Conservation (phyloP, 108 stramenopile species). For the Cyclostephanos tholiformis region DNA sequence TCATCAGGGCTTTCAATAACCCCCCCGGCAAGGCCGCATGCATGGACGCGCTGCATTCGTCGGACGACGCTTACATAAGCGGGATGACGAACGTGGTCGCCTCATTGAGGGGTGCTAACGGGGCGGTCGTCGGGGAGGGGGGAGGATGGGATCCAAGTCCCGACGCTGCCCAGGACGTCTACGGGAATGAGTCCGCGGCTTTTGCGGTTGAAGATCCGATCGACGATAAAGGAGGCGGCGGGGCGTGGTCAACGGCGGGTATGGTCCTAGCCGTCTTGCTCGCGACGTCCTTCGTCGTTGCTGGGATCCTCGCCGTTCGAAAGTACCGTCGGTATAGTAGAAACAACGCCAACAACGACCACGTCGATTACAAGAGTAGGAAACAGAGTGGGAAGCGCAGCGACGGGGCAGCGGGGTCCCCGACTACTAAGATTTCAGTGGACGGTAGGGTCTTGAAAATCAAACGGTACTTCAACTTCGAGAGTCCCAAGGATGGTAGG, state of each 20-base stretch:
- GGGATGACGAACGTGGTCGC: background rate
- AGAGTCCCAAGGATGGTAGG: conserved; percentile 9
- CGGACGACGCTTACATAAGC: background rate
- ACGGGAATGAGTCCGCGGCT: background rate
- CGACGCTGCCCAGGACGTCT: background rate
- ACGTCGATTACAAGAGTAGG: conserved; percentile 1
- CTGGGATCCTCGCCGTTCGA: background rate
- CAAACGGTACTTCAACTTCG: conserved; percentile 11
- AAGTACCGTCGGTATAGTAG: conserved; percentile 1
- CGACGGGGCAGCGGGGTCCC: background rate
- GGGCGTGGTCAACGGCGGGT: background rate
- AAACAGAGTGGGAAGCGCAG: background rate
- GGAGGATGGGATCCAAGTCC: background rate
- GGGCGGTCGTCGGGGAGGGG: background rate
- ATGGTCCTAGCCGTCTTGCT: background rate
- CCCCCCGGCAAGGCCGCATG: background rate
- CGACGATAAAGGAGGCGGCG: background rate
- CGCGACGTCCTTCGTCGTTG: background rate
- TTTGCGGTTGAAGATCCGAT: background rate
- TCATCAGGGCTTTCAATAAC: background rate
- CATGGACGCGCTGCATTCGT: conserved; percentile 7
- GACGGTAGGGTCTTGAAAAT: background rate
- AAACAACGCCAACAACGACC: conserved; percentile 8
- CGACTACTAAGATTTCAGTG: background rate
- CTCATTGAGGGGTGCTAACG: background rate